Evolutionary conservation across 495 filamentous ascomycete species (phyloP), one percentile per base, ranked within the genome.

Genomic region (Jackrogersella multiformis): DNA sequence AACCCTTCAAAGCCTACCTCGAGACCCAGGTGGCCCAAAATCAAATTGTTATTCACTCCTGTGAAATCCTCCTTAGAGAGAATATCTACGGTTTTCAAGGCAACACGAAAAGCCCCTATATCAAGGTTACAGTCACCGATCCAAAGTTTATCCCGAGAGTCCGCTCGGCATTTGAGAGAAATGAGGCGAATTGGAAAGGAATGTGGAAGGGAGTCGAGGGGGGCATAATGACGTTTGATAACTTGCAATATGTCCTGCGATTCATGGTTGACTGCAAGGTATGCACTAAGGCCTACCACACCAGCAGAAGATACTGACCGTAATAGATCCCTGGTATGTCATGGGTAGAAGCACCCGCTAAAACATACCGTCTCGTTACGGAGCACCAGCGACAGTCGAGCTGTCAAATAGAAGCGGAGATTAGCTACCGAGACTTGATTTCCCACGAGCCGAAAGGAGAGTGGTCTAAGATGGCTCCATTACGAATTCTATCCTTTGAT

Each of bases 381-480:
- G 63, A 79, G 2, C 62, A 77, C 46, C 83, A 92, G 48, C 84
- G 86, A 52, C 87, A 94, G 24, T 97, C 94, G 13, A 97, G 90
- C 68, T 98, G 95, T 70, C 95, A 99, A 75, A 94, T 99, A 60
- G 95, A 99, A 75, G 95, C 96, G 21, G 79, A 85, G 35, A 83
- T 95, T 16, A 88, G 90, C 77, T 97, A 93, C 69, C 80, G 78
- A 58, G 88, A 97, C 71, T 79, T 99, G 35, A 90, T 97, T 61
- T 88, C 95, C 5, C 94, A 98, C 74, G 83, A 90, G 21, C 87
- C 92, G n/a, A 89, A 91, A 59, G 95, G 94, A 3, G 95, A 98
- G 74, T 99, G 95, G 92, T 92, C 92, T 8, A 99, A 97, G 79
- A 98, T 99, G 92, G 96, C 95, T 0, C 95, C 95, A 1, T 81